Conservation (phyloP, 31 red algal species). For the Bonnemaisonia californica region DNA sequence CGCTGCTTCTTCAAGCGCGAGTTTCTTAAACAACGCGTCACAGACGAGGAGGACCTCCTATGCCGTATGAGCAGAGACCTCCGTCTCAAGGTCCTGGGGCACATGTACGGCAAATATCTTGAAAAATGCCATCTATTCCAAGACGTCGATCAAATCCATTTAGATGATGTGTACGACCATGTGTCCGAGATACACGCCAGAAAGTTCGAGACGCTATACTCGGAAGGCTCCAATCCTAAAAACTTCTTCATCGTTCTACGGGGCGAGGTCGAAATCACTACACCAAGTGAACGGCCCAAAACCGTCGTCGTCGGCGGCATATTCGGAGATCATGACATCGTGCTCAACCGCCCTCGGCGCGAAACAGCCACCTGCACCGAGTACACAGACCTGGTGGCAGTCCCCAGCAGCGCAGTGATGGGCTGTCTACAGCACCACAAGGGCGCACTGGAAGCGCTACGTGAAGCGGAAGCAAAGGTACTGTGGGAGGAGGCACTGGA, state of each 20-base stretch:
- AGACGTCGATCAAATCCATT: conserved; percentile 15
- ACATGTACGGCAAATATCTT: conserved; percentile 38
- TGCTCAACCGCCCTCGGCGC: conserved; percentile 52
- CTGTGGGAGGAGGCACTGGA: conserved; percentile 48
- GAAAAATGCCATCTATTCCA: conserved; percentile 26
- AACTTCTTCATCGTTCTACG: conserved; percentile 48
- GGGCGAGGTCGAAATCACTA: conserved; percentile 24
- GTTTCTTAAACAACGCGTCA: conserved; percentile 25
- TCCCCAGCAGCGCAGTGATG: conserved; percentile 54
- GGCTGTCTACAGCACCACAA: conserved; percentile 6
- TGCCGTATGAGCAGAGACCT: conserved; percentile 50
- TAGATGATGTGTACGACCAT: conserved; percentile 48
- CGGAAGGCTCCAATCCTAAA: conserved; percentile 31
- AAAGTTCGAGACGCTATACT: conserved; percentile 30
- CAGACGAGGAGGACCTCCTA: conserved; percentile 50
- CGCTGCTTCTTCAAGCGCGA: conserved; percentile 49
- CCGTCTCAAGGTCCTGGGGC: conserved; percentile 32
- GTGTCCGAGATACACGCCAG: conserved; percentile 26
- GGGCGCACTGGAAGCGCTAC: conserved; percentile 23
- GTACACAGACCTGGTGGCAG: conserved; percentile 45
- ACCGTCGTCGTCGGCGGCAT: conserved; percentile 34
- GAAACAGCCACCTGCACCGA: conserved; percentile 23
- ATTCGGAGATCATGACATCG: conserved; percentile 61
- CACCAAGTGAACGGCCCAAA: background rate
- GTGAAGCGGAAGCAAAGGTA: conserved; percentile 43